These are phyloP conservation scores for Dichotomocladium elegans DNA, from an alignment of 371 early-diverging fungal genomes.

Conservation along the genomic window DNA sequence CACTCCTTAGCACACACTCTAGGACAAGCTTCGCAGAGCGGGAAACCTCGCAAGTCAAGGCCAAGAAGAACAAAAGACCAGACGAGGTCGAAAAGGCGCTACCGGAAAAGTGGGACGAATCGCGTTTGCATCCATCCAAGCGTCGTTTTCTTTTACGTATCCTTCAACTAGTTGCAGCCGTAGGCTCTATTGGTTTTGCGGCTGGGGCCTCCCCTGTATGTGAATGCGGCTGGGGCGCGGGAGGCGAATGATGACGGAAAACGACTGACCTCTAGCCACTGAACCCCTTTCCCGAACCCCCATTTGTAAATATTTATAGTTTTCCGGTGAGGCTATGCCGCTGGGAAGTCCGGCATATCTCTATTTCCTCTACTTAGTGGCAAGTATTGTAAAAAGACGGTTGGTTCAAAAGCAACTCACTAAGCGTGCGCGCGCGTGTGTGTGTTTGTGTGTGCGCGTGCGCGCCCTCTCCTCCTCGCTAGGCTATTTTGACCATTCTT, in stretches of 20 bases:
- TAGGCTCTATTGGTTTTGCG: slow-evolving; percentile 46
- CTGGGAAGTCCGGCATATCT: slow-evolving; percentile 31
- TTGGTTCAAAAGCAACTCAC: background rate
- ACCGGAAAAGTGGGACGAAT: slow-evolving; percentile 19
- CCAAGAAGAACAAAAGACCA: slow-evolving; percentile 13
- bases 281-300: too few species aligned
- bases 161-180: slow-evolving; percentile 25
- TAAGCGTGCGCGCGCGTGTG: background rate
- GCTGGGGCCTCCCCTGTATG: slow-evolving; percentile 49
- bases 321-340: slow-evolving; percentile 25
- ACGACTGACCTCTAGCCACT: too few species aligned
- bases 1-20: slow-evolving; percentile 2
- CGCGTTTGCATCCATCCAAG: slow-evolving; percentile 21
- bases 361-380: slow-evolving; percentile 45
- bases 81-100: slow-evolving; percentile 13
- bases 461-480: too few species aligned
- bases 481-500: slow-evolving; percentile 47
- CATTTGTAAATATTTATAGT: slow-evolving; percentile 10
- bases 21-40: slow-evolving; percentile 19
- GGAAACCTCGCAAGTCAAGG: slow-evolving; percentile 1
- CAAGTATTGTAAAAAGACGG: slow-evolving; percentile 6
- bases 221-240: background rate
- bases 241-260: background rate
- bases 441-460: too few species aligned
- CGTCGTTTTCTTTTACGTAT: slow-evolving; percentile 26